Evolutionary conservation across 371 early-diverging fungal genomes (phyloP).

Genomic region (Mucor saturninus): DNA sequence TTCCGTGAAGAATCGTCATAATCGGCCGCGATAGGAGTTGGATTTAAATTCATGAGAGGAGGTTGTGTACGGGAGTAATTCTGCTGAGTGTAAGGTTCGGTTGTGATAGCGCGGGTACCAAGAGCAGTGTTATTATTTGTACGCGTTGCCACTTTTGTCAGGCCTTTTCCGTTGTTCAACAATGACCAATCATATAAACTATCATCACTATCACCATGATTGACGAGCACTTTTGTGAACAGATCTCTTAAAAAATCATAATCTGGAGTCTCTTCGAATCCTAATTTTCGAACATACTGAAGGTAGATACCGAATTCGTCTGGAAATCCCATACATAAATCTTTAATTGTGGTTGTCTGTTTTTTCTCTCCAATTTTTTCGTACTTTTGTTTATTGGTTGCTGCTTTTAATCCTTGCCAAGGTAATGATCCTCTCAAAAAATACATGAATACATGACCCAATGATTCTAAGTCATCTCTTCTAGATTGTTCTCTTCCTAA

Average conservation of each 20-base stretch:
- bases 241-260: slow-evolving; percentile 89
- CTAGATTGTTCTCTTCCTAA: slow-evolving; percentile 95
- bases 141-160: slow-evolving; percentile 6
- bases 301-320: slow-evolving; percentile 93
- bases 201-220: slow-evolving; percentile 81
- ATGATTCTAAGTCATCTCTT: slow-evolving; percentile 98
- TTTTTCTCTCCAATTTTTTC: slow-evolving; percentile 99
- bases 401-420: slow-evolving; percentile 99
- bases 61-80: slow-evolving; percentile 22
- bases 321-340: slow-evolving; percentile 92
- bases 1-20: slow-evolving; percentile 24
- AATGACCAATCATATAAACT: slow-evolving; percentile 96
- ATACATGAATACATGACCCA: slow-evolving; percentile 99
- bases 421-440: slow-evolving; percentile 97
- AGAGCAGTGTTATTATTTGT: slow-evolving; percentile 8
- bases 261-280: slow-evolving; percentile 97
- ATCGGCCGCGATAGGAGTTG: neutral
- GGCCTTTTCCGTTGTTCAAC: slow-evolving; percentile 60
- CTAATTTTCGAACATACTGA: slow-evolving; percentile 89
- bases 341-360: slow-evolving; percentile 87
- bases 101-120: neutral
- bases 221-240: slow-evolving; percentile 83
- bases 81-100: neutral
- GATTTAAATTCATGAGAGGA: slow-evolving; percentile 7
- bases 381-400: slow-evolving; percentile 98